Evolutionary conservation across 768 basidiomycete genomes (phyloP), one percentile per base, ranked within the genome.

Genomic region (Suillus subluteus): DNA sequence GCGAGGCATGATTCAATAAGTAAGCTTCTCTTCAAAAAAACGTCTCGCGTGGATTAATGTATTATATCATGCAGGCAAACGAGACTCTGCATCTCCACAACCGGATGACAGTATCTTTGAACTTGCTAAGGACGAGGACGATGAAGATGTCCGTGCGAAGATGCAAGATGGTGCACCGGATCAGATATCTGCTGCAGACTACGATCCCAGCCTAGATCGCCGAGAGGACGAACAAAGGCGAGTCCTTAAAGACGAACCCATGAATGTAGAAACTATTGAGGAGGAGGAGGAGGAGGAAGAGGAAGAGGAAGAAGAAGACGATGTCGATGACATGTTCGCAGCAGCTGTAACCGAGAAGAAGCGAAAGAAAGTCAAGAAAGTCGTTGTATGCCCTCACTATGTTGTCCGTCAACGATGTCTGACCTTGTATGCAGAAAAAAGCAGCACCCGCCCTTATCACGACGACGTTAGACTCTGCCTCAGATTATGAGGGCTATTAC

Each of bases 291-390:
- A n/a, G 9, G 84, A 77, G 2, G 66, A 58, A n/a, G 84, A 77
- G 2, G 66, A 58, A n/a, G 84, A 84, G 13, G 83, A 83, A n/a
- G 92, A 91, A 9, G 92, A 94, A 15, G 93, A 95, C 3, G 94
- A 96, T 43, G 84, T 97, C 1, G 95, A 97, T 68, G 97, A 98
- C 76, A 98, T 99, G 96, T 99, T 99, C 72, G 90, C 95, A 30
- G 83, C 93, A 26, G 82, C 80, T 23, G 68, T 72, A 3, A 69
- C 78, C 3, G 81, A 78, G 46, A 83, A 85, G 70, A 86, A 85
- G 74, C 84, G 82, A 73, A 88, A 86, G 73, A 89, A 86, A 66
- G 76, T 83, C 11, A 89, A 84, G 81, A 90, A 87, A 73, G 80
- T 85, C 8, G 74, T 80, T 62, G 88, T 90, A 72, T 67, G 87